These are phyloP conservation scores for Russula compacta DNA, from an alignment of 768 basidiomycete genomes.

Conservation along the genomic window DNA sequence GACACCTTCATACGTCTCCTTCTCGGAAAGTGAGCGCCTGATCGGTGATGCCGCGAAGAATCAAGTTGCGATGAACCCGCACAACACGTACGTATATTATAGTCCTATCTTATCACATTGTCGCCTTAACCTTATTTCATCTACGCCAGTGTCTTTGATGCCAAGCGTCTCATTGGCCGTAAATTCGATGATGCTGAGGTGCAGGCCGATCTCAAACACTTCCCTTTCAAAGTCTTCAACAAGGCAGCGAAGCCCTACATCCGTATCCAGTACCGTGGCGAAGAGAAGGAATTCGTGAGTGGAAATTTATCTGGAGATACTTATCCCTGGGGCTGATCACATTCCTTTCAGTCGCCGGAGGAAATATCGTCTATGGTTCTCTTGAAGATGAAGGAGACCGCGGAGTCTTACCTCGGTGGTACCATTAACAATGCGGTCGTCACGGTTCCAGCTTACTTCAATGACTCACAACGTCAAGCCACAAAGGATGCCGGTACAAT, in stretches of 20 bases:
- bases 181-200: constrained; percentile 83
- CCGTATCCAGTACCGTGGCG: constrained; percentile 84
- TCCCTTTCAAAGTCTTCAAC: constrained; percentile 88
- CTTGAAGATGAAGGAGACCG: constrained; percentile 96
- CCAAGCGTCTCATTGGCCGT: constrained; percentile 95
- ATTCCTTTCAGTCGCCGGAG: constrained; percentile 64
- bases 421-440: constrained; percentile 86
- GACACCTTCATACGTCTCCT: constrained; percentile 92
- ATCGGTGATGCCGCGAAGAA: constrained; percentile 99
- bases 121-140: constrained; percentile 20
- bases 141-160: constrained; percentile 77
- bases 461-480: constrained; percentile 97
- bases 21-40: constrained; percentile 91
- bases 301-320: background rate
- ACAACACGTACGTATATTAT: constrained; percentile 55
- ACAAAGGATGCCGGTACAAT: constrained; percentile 97
- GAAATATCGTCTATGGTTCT: constrained; percentile 98
- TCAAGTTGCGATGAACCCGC: constrained; percentile 97
- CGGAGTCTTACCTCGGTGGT: constrained; percentile 90
- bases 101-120: background rate
- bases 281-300: constrained; percentile 87
- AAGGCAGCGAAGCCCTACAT: constrained; percentile 86
- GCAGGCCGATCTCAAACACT: constrained; percentile 78
- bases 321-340: constrained; percentile 12
- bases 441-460: constrained; percentile 97